Evolutionary conservation across 2,329 filamentous ascomycete genomes (phyloP).

Genomic region (Sporothrix inflata): DNA sequence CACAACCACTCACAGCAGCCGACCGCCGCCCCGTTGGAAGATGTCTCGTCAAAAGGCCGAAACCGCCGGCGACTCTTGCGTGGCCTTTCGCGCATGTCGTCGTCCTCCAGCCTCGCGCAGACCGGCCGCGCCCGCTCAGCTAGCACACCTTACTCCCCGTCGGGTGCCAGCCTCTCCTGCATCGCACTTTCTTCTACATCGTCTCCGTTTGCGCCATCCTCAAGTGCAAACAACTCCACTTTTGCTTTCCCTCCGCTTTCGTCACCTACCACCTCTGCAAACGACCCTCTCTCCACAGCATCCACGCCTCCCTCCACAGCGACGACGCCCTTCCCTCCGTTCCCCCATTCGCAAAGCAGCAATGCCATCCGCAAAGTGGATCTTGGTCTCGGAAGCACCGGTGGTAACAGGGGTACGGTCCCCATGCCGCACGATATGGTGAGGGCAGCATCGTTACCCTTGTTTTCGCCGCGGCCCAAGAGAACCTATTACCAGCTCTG

Average conservation of each 20-base stretch:
- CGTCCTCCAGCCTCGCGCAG: conserved; percentile 71
- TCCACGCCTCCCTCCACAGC: conserved; percentile 39
- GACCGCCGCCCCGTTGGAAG: conserved; percentile 30
- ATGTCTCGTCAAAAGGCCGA: conserved; percentile 40
- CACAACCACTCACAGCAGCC: conserved; percentile 20
- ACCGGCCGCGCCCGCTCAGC: conserved; percentile 67
- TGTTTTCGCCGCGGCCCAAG: conserved; percentile 43
- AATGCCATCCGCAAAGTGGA: conserved; percentile 56
- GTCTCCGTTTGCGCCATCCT: conserved; percentile 47
- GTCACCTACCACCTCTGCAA: conserved; percentile 37
- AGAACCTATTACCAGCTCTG: conserved; percentile 68
- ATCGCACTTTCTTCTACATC: conserved; percentile 54
- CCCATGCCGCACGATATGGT: conserved; percentile 51
- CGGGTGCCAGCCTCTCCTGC: conserved; percentile 55
- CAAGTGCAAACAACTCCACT: conserved; percentile 35
- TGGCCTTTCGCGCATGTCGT: conserved; percentile 79
- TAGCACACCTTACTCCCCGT: conserved; percentile 66
- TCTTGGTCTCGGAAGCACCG: conserved; percentile 42
- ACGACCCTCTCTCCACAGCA: not conserved
- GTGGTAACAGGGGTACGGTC: not conserved
- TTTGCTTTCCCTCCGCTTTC: conserved; percentile 38
- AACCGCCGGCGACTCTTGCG: conserved; percentile 71
- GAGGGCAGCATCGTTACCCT: conserved; percentile 11
- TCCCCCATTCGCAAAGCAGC: conserved; percentile 5
- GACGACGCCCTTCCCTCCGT: conserved; percentile 40